Conservation (phyloP, 2,329 filamentous ascomycete species). For the Fusarium musae region DNA sequence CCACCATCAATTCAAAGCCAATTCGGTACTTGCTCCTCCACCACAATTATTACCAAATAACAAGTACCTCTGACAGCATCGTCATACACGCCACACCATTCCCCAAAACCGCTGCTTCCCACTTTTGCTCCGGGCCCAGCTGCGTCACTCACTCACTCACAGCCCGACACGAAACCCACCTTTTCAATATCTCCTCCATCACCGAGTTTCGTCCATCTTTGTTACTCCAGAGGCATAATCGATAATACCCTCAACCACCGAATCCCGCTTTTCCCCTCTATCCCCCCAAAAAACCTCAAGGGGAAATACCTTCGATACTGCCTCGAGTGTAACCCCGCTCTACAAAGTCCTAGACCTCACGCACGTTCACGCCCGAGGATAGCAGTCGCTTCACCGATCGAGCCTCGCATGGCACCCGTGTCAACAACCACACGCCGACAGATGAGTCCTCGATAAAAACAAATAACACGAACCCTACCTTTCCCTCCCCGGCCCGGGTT, state of each 20-base stretch:
- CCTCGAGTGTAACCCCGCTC: conserved; percentile 19
- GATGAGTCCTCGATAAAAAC: conserved; percentile 40
- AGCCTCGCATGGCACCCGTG: conserved; percentile 40
- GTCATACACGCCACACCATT: conserved; percentile 45
- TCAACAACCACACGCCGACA: conserved; percentile 27
- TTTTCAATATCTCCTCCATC: conserved; percentile 24
- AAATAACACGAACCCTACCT: conserved; percentile 23
- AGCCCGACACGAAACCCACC: conserved; percentile 32
- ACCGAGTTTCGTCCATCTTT: conserved; percentile 10
- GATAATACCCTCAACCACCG: conserved; percentile 29
- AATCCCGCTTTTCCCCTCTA: conserved; percentile 7
- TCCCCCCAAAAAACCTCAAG: neutral
- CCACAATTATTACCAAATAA: neutral
- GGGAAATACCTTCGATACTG: neutral
- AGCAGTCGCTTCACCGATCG: conserved; percentile 14
- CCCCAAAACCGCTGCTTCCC: conserved; percentile 37
- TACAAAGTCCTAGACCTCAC: neutral
- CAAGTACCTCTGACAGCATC: conserved; percentile 30
- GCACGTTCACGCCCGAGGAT: conserved; percentile 1
- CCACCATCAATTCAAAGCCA: neutral
- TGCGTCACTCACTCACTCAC: conserved; percentile 37
- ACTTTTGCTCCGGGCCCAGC: conserved; percentile 40
- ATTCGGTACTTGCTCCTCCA: neutral
- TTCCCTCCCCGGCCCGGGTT: conserved; percentile 72
- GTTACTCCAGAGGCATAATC: conserved; percentile 14